Evolutionary conservation across 2,329 filamentous ascomycete species (phyloP), one percentile per base, ranked within the genome.

Genomic region (Neocatenulostroma microsporum): DNA sequence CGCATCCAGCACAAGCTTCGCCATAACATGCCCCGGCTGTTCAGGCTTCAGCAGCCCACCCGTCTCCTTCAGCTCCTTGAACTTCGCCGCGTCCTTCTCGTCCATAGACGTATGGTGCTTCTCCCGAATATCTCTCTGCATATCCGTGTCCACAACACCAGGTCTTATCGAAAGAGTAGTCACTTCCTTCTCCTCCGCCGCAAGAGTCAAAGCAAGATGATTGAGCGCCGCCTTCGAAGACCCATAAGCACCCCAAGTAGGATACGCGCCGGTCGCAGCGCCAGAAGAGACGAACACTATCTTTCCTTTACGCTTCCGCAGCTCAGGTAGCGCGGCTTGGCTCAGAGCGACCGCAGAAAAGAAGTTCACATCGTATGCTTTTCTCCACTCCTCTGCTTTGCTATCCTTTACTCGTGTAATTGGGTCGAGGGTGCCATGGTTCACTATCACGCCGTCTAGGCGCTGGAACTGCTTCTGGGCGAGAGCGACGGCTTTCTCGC

Each of bases 11-110:
- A 79, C 80, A 44, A 96, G 67, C 51, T 76, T 82, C 3, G 87
- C 88, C 62, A 96, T 89, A 10, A 95, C 85, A 60, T 80, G 68
- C 0, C 86, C 89, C 0, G 89, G 84, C 62, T 87, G 81, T 51
- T 94, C 85, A 3, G 53, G 50, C 61, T 73, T 78, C 45, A 95
- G 67, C 33, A 96, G 63, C 33, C 73, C 74, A 11, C 87, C 87
- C 5, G 74, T 70, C 46, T 78, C 72, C 56, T 87, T 81, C 12
- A 83, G 71, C 1, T 74, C 68, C 10, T 76, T 68, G 51, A 96
- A 96, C 50, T 74, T 78, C 13, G 66, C 61, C 17, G 68, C 67
- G 48, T 80, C 73, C 35, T 69, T 68, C 14, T 63, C 62, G 46
- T 75, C 72, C 72, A 84, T 76, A 12, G 62, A 63, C 19, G 64